Evolutionary conservation across 306 rosid species (phyloP), one percentile per base, ranked within the genome.

Genomic region (Myrica gale): DNA sequence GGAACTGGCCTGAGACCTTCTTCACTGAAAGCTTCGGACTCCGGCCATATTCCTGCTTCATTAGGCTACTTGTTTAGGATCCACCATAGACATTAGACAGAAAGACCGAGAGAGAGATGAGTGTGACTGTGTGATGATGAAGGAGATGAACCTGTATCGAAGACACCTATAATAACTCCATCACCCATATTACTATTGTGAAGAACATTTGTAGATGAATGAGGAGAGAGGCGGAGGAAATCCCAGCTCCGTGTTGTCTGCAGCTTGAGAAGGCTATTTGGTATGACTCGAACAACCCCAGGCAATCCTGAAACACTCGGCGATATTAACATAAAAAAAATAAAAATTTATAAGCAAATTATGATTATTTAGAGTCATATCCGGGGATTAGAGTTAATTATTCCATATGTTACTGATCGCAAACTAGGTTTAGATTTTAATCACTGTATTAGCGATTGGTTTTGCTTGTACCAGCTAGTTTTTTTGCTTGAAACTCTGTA

Each of bases 231-330:
- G 56, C 83, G 80, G 52, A 85, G 88, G 42, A 75, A 85, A 69
- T 88, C 89, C 91, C 89, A 88, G 68, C 88, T 88, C 76, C 89
- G 77, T 42, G 89, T 88, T 32, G 91, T 88, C 72, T 88, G 88
- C 57, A 85, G 82, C 78, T 76, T 82, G 56, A 76, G 73, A 42
- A 88, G 50, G 26, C 51, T 76, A 72, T 83, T 88, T 37, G 88
- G 91, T 15, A 88, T 79, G 51, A 85, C 89, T 71, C 61, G 79
- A 41, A 82, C 75, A 44, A 88, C 91, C 11, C 53, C 84, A 10
- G 88, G 83, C 20, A 83, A 57, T 69, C 83, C 89, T 88, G 41
- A 54, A 77, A 19, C 9, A 56, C 32, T 26, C 13, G 7, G 47
- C 39, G 11, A 37, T 46, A 63, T 15, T 45, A 47, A 2, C 52